phyloP scores from a whole-genome alignment of 805 yeast species.

The Kodamaea hsintzibuensis region DNA sequence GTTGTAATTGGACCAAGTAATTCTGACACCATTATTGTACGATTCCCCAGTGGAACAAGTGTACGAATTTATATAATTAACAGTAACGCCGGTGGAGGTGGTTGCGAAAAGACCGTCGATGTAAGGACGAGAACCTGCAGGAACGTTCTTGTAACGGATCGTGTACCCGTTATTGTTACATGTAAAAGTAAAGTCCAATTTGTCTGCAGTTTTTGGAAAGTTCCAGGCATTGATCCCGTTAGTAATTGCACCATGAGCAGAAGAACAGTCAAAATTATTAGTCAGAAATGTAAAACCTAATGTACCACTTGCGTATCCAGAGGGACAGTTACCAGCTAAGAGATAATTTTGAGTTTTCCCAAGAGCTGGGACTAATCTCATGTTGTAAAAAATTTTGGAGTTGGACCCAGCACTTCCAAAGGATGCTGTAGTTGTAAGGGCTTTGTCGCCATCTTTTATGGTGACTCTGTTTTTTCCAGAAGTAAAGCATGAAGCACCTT shows the following conservation, averaged over 20 bases:
- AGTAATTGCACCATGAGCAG: slow-evolving; percentile 21
- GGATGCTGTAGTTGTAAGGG: slow-evolving; percentile 11
- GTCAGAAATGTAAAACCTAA: slow-evolving; percentile 19
- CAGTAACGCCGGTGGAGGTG: neutral
- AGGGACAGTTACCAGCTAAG: slow-evolving; percentile 18
- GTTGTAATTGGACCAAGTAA: slow-evolving; percentile 4
- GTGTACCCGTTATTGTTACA: slow-evolving; percentile 15
- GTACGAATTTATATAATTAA: slow-evolving; percentile 13
- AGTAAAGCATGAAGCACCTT: slow-evolving; percentile 17
- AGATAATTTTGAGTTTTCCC: slow-evolving; percentile 10
- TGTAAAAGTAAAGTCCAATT: slow-evolving; percentile 10
- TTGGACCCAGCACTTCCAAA: neutral
- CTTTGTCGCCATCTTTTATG: slow-evolving; percentile 14
- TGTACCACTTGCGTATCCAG: slow-evolving; percentile 22
- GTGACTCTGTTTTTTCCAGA: slow-evolving; percentile 22
- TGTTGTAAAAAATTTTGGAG: neutral
- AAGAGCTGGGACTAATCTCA: slow-evolving; percentile 14
- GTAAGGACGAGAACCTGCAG: slow-evolving; percentile 31
- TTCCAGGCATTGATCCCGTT: slow-evolving; percentile 24
- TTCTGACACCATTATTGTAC: neutral
- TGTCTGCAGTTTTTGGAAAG: slow-evolving; percentile 12
- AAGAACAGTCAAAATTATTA: slow-evolving; percentile 21
- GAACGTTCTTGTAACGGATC: slow-evolving; percentile 19
- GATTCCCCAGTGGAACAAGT: slow-evolving; percentile 12
- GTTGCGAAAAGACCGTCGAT: slow-evolving; percentile 14